Evolutionary conservation across 176 grass and related monocot species (phyloP).

Genomic region (Alloteropsis semialata): DNA sequence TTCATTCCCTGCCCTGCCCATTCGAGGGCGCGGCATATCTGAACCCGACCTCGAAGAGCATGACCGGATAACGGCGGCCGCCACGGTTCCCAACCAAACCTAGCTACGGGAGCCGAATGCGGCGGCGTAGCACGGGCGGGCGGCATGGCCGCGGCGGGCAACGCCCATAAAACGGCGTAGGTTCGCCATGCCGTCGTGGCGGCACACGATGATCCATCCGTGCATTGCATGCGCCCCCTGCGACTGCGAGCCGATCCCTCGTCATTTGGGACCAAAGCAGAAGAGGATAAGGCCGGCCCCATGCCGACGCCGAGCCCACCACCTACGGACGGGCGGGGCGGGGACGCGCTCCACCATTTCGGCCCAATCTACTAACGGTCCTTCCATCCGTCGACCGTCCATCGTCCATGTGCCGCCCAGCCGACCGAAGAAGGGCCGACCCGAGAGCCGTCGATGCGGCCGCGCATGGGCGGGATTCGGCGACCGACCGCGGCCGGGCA

Average conservation of each 20-base stretch:
- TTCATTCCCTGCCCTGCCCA: not conserved
- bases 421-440: no score
- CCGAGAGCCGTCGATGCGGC: not conserved
- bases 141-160: slow-evolving; percentile 34
- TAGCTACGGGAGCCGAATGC: not conserved
- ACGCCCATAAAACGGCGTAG: not conserved
- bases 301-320: slow-evolving; percentile 6
- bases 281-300: slow-evolving; percentile 7
- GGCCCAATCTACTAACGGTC: slow-evolving; percentile 8
- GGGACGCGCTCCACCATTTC: not conserved
- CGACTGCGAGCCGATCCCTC: not conserved
- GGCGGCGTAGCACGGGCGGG: not conserved
- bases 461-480: slow-evolving; percentile 14
- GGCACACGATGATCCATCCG: not conserved
- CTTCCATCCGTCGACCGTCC: not conserved
- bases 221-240: not conserved
- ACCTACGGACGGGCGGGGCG: no score
- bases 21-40: not conserved
- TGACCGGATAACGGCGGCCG: slow-evolving; percentile 10
- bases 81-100: not conserved
- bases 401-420: not conserved
- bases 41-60: slow-evolving; percentile 2
- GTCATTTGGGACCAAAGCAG: not conserved
- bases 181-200: slow-evolving; percentile 27
- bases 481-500: not conserved